Percentiles rank a stretch among this genome's conserved stretches.
Conservation (phyloP, 306 rosid genomes). For the Sesbania bispinosa region DNA sequence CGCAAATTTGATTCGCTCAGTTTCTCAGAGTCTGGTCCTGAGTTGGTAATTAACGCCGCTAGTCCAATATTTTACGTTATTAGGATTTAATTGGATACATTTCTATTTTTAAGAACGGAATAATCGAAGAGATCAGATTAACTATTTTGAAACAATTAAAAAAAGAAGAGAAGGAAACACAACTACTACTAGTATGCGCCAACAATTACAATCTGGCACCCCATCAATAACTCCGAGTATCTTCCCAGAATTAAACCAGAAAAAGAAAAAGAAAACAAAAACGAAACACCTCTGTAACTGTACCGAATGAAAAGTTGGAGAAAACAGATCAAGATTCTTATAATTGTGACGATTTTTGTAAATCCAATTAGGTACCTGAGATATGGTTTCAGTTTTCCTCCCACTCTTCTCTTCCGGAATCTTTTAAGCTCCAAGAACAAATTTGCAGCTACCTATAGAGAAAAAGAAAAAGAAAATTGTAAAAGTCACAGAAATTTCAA, state of each 20-base stretch:
- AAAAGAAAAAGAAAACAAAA: not conserved
- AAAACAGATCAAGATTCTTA: not conserved
- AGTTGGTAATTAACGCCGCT: not conserved
- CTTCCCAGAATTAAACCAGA: slow-evolving; percentile 2
- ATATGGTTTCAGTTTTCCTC: slow-evolving; percentile 27
- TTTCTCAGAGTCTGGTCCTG: not conserved
- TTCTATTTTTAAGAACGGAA: not conserved
- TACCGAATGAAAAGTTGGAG: not conserved
- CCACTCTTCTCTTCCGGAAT: slow-evolving; percentile 35
- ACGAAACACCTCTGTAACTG: not conserved
- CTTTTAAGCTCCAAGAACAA: slow-evolving; percentile 12
- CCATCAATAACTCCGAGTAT: slow-evolving; percentile 30
- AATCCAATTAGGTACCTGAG: slow-evolving; percentile 37
- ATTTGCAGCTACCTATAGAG: slow-evolving; percentile 1
- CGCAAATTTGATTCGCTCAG: not conserved
- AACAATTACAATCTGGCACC: slow-evolving; percentile 30
- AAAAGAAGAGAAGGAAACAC: not conserved
- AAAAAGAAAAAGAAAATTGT: not conserved
- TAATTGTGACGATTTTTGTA: not conserved
- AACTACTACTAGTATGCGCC: not conserved
- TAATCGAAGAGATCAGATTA: not conserved
- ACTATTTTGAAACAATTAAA: not conserved
- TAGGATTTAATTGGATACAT: not conserved
- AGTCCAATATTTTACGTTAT: not conserved
- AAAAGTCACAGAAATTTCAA: not conserved